phyloP scores from a whole-genome alignment of 139 green algal genomes.

The Desmodesmus armatus region DNA sequence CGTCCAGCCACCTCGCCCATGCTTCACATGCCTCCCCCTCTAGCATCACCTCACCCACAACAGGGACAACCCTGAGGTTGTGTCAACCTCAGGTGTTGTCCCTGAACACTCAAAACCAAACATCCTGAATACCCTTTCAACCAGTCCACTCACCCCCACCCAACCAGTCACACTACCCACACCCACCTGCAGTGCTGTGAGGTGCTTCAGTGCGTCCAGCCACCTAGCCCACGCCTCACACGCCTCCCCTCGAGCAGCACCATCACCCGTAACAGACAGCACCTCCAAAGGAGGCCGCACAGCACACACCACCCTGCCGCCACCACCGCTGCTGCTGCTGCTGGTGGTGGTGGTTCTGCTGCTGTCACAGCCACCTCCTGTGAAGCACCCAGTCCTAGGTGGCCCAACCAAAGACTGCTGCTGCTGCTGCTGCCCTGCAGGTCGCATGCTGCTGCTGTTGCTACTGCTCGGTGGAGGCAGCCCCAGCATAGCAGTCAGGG shows the following conservation, averaged over 20 bases:
- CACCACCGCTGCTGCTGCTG: background rate
- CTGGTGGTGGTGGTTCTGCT: background rate
- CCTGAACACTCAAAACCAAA: background rate
- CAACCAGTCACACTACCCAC: background rate
- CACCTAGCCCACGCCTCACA: background rate
- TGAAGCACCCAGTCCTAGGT: background rate
- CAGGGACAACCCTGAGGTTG: background rate
- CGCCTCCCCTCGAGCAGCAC: background rate
- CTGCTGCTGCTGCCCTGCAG: background rate
- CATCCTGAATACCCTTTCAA: background rate
- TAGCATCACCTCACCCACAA: background rate
- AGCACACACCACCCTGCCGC: background rate
- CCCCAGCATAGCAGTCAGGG: background rate
- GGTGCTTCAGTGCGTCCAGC: background rate
- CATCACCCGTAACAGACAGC: conserved; percentile 26
- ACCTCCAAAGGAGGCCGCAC: background rate
- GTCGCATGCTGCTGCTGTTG: background rate
- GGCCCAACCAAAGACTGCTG: background rate
- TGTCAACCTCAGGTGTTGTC: no score
- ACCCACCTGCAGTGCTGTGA: conserved; percentile 8
- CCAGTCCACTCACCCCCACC: background rate
- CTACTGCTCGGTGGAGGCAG: background rate
- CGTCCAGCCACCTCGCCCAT: conserved; percentile 2
- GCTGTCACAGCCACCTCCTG: background rate
- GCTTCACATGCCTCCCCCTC: background rate